These are phyloP conservation scores for Neohortaea acidophila DNA, from an alignment of 495 filamentous ascomycete genomes.

Conservation along the genomic window DNA sequence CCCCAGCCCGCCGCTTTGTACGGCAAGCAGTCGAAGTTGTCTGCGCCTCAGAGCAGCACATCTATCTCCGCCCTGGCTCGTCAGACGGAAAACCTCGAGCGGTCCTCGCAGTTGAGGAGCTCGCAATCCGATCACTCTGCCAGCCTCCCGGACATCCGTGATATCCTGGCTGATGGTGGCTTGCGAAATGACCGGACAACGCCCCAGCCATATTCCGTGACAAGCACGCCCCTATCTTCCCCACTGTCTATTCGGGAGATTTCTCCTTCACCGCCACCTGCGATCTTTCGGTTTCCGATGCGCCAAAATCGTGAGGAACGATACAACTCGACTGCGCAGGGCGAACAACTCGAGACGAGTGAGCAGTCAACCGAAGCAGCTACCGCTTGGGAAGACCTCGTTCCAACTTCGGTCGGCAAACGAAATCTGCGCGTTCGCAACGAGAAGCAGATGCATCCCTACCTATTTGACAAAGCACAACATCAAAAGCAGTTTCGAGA, in stretches of 20 bases:
- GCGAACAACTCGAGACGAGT: background rate
- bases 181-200: too few species aligned
- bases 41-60: too few species aligned
- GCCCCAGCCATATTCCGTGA: too few species aligned
- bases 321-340: background rate
- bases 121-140: too few species aligned
- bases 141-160: too few species aligned
- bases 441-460: conserved; percentile 28
- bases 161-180: too few species aligned
- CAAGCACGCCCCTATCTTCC: conserved; percentile 5
- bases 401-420: background rate
- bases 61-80: too few species aligned
- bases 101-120: too few species aligned
- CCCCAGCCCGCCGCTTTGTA: too few species aligned
- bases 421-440: conserved; percentile 21
- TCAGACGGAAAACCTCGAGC: too few species aligned
- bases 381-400: background rate
- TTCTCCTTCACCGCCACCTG: conserved; percentile 3
- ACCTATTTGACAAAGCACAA: conserved; percentile 21
- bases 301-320: too few species aligned
- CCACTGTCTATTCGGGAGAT: conserved; percentile 11
- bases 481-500: conserved; percentile 21
- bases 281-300: background rate
- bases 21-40: too few species aligned
- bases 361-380: background rate